Evolutionary conservation across 1,284 basidiomycete genomes (phyloP), one percentile per base, ranked within the genome.

Genomic region (Cutaneotrichosporon sp.): DNA sequence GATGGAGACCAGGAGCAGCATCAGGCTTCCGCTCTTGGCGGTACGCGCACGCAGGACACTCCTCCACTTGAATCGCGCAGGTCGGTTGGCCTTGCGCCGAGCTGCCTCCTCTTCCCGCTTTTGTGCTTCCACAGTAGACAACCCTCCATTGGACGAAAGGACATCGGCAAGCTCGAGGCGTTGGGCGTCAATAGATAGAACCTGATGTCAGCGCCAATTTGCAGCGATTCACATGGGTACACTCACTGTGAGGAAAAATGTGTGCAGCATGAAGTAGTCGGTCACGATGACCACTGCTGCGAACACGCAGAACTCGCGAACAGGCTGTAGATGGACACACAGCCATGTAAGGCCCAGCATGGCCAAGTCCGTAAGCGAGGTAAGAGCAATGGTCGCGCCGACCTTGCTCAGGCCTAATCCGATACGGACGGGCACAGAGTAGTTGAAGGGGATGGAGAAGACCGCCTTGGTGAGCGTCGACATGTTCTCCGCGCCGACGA

Each of bases 401-500:
- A 88, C 91, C 45, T 85, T 82, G 63, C 85, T 86, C 24, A 97
- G 79, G 3, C 92, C 94, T 55, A 88, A 82, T 0, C 90, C 91
- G 51, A 97, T 89, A 25, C 94, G 84, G 61, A 91, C 87, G 59
- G 94, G 91, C 11, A 97, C 92, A 1, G 92, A 84, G 29, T 96
- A 79, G 1, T 87, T 85, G 41, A 97, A 85, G 3, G 90, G 86
- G 1, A 94, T 96, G 61, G 83, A 87, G 20, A 88, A 84, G 33
- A 98, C 89, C 0, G 91, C 90, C 63, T 90, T 85, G 19, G 90
- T 86, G 67, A 98, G 78, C 63, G 86, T 87, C 70, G 90, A 90
- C 93, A 97, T 97, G 67, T 97, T 97, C 76, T 97, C 94, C 2
- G 90, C 88, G 9, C 94, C 94, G 17, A 97, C 88, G 61, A 97